phyloP scores from a whole-genome alignment of 2,329 filamentous ascomycete species.

The Claviceps monticola region DNA sequence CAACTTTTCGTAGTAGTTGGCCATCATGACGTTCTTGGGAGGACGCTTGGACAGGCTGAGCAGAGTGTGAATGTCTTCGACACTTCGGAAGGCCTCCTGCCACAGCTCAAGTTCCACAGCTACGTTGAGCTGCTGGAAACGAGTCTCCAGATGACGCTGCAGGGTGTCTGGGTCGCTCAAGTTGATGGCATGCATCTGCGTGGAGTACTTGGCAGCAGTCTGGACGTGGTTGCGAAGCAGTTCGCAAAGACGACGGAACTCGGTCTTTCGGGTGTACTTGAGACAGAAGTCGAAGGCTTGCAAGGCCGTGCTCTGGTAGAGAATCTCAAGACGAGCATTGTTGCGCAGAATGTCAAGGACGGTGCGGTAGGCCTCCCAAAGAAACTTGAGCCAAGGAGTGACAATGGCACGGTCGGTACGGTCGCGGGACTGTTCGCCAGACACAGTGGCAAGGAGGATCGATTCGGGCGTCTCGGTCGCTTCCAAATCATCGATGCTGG shows the following conservation, averaged over 20 bases:
- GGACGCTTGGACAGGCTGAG: conserved; percentile 96
- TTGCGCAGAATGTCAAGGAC: conserved; percentile 98
- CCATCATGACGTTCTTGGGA: conserved; percentile 99
- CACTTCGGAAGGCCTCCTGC: conserved; percentile 98
- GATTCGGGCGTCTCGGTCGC: conserved; percentile 96
- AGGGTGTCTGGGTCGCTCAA: conserved; percentile 93
- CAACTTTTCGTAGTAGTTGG: conserved; percentile 99
- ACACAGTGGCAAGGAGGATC: conserved; percentile 93
- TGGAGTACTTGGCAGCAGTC: conserved; percentile 96
- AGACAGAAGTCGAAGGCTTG: conserved; percentile 98
- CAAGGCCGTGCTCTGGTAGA: conserved; percentile 96
- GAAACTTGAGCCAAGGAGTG: conserved; percentile 97
- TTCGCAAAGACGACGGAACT: conserved; percentile 97
- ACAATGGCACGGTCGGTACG: conserved; percentile 96
- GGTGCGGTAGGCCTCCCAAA: conserved; percentile 98
- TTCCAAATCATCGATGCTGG: conserved; percentile 87
- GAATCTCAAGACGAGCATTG: conserved; percentile 91
- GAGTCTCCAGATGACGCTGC: conserved; percentile 92
- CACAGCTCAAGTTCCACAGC: conserved; percentile 95
- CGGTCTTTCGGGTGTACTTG: conserved; percentile 96
- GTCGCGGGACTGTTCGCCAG: conserved; percentile 92
- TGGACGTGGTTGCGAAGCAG: conserved; percentile 96
- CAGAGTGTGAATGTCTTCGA: conserved; percentile 96
- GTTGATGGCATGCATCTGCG: conserved; percentile 99
- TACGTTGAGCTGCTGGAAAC: conserved; percentile 96